phyloP scores from a whole-genome alignment of 2,329 filamentous ascomycete genomes.

The Conoideocrella luteorostrata region DNA sequence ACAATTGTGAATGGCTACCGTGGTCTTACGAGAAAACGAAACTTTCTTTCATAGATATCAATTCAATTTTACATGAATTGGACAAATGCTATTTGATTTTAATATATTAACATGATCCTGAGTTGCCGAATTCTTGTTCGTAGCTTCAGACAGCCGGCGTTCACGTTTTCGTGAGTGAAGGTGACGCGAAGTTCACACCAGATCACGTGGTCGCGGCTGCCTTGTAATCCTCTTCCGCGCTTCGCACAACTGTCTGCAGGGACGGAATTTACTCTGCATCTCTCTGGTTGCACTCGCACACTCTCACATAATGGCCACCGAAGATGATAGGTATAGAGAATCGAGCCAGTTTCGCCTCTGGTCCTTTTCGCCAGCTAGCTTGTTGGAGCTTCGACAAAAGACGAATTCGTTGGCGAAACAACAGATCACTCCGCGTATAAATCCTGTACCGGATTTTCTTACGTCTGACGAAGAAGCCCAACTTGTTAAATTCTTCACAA shows the following conservation, averaged over 20 bases:
- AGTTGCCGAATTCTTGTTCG: too few species aligned
- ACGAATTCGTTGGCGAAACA: constrained; percentile 69
- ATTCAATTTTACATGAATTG: too few species aligned
- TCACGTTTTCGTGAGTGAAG: too few species aligned
- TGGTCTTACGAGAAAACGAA: too few species aligned
- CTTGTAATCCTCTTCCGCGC: too few species aligned
- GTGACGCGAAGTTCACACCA: constrained; percentile 3
- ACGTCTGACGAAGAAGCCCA: constrained; percentile 76
- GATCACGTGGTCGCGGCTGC: constrained; percentile 11
- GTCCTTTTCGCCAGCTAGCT: constrained; percentile 75
- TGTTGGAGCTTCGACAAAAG: constrained; percentile 64
- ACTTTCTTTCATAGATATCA: too few species aligned
- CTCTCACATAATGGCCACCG: constrained; percentile 76
- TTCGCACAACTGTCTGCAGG: too few species aligned
- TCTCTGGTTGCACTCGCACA: too few species aligned
- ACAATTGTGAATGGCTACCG: too few species aligned
- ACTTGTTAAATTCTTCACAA: constrained; percentile 71
- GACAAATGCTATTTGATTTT: not conserved
- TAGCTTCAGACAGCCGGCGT: too few species aligned
- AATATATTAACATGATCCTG: not conserved
- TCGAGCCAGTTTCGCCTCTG: constrained; percentile 89
- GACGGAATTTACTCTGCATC: too few species aligned
- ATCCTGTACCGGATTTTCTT: constrained; percentile 66
- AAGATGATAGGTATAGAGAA: constrained; percentile 85
- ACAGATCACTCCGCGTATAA: constrained; percentile 53